These are phyloP conservation scores for Neurospora sp. DNA, from an alignment of 495 filamentous ascomycete species.

Conservation along the genomic window DNA sequence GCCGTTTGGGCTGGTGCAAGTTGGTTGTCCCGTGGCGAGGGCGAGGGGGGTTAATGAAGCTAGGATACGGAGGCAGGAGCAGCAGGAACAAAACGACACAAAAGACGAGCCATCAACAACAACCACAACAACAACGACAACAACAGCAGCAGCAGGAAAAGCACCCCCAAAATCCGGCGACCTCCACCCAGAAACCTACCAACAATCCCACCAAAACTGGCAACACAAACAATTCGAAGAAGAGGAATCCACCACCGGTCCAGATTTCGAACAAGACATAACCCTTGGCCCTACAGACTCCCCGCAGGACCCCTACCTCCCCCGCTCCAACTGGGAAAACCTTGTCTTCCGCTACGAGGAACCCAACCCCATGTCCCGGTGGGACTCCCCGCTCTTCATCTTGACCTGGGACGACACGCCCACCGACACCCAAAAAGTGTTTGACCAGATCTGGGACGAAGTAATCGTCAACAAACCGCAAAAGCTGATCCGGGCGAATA, in stretches of 20 bases:
- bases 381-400: conserved; percentile 92
- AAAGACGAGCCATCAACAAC: conserved; percentile 2
- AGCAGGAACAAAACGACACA: neutral
- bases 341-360: conserved; percentile 94
- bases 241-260: neutral
- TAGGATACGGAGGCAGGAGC: conserved; percentile 18
- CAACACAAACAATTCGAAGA: neutral
- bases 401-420: conserved; percentile 69
- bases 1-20: conserved; percentile 74
- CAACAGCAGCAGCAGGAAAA: neutral
- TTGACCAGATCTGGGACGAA: conserved; percentile 59
- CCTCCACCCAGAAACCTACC: neutral
- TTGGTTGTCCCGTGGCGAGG: conserved; percentile 64
- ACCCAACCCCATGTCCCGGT: conserved; percentile 86
- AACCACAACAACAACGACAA: neutral
- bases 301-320: conserved; percentile 12
- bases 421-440: conserved; percentile 28
- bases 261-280: conserved; percentile 1
- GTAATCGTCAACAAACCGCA: conserved; percentile 52
- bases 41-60: conserved; percentile 52
- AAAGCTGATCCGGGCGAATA: conserved; percentile 61
- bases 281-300: too few relatives aligned
- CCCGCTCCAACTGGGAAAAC: conserved; percentile 67
- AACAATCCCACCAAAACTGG: neutral
- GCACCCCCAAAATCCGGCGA: neutral